Evolutionary conservation across 257 asterid species (phyloP).

Genomic region (Solanum medicagineum): DNA sequence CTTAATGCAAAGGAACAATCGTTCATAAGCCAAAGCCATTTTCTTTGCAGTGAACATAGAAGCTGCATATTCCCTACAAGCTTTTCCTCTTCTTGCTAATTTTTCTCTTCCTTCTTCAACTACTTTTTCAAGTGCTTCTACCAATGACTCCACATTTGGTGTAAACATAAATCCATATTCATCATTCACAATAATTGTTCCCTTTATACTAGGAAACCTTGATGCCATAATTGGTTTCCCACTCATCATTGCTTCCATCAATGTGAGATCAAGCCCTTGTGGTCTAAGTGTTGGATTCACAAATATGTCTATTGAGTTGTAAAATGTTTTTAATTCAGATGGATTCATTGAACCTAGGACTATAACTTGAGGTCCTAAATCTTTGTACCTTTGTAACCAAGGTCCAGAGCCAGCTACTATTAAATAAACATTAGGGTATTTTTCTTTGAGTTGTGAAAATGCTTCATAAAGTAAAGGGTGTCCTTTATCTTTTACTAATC

Average conservation of each 20-base stretch:
- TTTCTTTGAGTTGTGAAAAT: conserved; percentile 37
- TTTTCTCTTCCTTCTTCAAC: conserved; percentile 57
- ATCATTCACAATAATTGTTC: conserved; percentile 63
- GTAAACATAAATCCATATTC: conserved; percentile 82
- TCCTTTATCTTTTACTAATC: conserved; percentile 86
- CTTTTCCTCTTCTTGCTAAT: conserved; percentile 60
- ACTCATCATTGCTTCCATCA: conserved; percentile 93
- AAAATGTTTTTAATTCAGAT: conserved; percentile 38
- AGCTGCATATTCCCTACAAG: conserved; percentile 57
- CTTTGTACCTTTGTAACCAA: conserved; percentile 62
- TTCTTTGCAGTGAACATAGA: conserved; percentile 78
- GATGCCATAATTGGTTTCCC: conserved; percentile 94
- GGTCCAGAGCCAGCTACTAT: conserved; percentile 96
- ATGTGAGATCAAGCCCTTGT: conserved; percentile 86
- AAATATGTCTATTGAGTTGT: conserved; percentile 67
- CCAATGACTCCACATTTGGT: conserved; percentile 58
- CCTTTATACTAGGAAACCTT: conserved; percentile 81
- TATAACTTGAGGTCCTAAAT: conserved; percentile 55
- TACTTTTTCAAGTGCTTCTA: conserved; percentile 52
- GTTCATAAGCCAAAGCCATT: conserved; percentile 90
- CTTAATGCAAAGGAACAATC: conserved; percentile 74
- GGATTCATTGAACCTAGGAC: conserved; percentile 68
- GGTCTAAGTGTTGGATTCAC: conserved; percentile 93
- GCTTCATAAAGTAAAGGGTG: conserved; percentile 78
- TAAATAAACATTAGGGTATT: conserved; percentile 38